Evolutionary conservation across 495 filamentous ascomycete genomes (phyloP), one percentile per base, ranked within the genome.

Genomic region (Aspergillus haitiensis): DNA sequence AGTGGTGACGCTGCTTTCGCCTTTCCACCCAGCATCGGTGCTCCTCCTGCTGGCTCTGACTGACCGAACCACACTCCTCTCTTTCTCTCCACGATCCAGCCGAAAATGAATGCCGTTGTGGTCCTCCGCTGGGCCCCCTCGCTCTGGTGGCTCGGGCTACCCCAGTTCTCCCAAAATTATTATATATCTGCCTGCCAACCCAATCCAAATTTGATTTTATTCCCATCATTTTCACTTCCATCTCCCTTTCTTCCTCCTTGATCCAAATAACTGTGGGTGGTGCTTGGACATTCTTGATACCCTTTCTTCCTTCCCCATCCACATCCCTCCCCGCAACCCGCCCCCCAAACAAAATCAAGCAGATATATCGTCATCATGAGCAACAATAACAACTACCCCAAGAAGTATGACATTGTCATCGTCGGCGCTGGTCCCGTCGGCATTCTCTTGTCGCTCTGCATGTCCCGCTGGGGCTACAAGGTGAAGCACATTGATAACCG

Each of bases 401-500:
- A 83, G 53, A 80, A 72, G 13, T 86, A 86, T 70, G 87, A 90
- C 64, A 84, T 88, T 59, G 90, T 95, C 66, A 92, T 97, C 66
- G 79, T 97, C 57, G 92, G 92, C 59, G 92, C 92, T 50, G 91
- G 92, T 35, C 91, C 92, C n/a, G 91, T 90, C 33, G 92, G 92
- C 42, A 82, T 95, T 54, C 83, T 93, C 67, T 82, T 96, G 12
- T 92, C 89, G n/a, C 88, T 91, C 15, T 92, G 88, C 72, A 86
- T 88, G 62, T 83, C 82, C 47, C 75, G 85, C 67, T 87, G 83
- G 83, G 84, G 84, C 15, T 87, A 87, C 75, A 85, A 82, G 63
- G 85, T 87, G 62, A 88, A 85, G 73, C 80, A 86, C 64, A 83
- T 88, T 62, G 85, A 88, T 70, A 87, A 87, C 67, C 79, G 85